These are phyloP conservation scores for Puccinia coronata DNA, from an alignment of 1,284 basidiomycete species.

Conservation along the genomic window DNA sequence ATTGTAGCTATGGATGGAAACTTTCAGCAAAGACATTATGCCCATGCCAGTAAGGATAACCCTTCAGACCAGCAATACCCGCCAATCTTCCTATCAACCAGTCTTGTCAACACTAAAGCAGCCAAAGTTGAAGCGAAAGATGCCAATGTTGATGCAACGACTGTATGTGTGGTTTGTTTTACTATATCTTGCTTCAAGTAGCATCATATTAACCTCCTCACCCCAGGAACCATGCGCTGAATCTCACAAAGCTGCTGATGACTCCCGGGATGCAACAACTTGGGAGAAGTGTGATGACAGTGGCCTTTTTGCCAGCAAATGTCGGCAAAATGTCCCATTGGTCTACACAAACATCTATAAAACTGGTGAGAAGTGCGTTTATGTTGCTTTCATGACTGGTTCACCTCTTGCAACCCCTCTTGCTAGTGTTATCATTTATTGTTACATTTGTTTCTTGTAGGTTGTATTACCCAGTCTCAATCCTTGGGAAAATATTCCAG, in stretches of 20 bases:
- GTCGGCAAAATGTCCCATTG: slow-evolving; percentile 27
- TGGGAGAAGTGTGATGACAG: no score
- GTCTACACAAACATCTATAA: slow-evolving; percentile 16
- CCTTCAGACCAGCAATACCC: background rate
- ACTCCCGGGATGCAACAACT: no score
- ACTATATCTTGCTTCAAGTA: no score
- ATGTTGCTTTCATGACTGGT: background rate
- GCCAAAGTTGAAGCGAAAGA: no score
- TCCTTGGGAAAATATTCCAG: background rate
- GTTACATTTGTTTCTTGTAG: background rate
- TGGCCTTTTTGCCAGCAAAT: slow-evolving; percentile 11
- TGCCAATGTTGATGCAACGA: no score
- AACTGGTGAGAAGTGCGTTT: slow-evolving; percentile 26
- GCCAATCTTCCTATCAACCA: background rate
- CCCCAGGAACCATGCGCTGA: no score
- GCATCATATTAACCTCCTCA: no score
- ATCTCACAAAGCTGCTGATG: no score
- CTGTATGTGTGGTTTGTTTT: no score
- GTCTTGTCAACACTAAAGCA: background rate
- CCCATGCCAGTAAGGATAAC: background rate
- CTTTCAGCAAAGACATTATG: background rate
- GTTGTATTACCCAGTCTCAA: slow-evolving; percentile 15
- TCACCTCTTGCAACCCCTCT: no score
- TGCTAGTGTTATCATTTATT: no score
- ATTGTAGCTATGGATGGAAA: background rate